These are phyloP conservation scores for Zoysia matrella DNA, from an alignment of 202 grass and related monocot species.

Conservation along the genomic window DNA sequence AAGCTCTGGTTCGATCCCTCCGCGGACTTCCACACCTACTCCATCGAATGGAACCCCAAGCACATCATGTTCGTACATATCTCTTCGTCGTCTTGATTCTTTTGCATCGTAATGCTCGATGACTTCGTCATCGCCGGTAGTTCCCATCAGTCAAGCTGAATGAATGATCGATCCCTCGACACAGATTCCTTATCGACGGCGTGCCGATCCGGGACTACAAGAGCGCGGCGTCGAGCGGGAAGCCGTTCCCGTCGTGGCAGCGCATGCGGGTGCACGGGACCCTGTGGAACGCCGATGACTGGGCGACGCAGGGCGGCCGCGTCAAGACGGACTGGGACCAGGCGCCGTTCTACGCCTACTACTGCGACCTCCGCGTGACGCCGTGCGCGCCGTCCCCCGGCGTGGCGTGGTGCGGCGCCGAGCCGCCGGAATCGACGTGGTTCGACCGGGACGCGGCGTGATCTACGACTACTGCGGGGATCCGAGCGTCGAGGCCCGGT, in stretches of 20 bases:
- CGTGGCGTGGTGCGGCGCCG: constrained; percentile 44
- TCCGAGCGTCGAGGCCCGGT: not conserved
- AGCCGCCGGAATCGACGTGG: constrained; percentile 35
- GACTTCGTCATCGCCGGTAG: too few species aligned
- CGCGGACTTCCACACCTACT: constrained; percentile 10
- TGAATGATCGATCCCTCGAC: too few species aligned
- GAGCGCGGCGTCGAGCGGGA: not conserved
- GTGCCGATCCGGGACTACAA: too few species aligned
- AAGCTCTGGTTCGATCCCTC: constrained; percentile 63
- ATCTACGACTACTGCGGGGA: constrained; percentile 77
- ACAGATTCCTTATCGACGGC: too few species aligned
- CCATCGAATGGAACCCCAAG: constrained; percentile 60
- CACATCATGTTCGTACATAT: constrained; percentile 55
- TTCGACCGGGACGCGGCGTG: constrained; percentile 36
- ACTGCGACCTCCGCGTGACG: constrained; percentile 46
- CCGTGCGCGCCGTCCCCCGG: constrained; percentile 23
- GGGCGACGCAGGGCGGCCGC: constrained; percentile 51
- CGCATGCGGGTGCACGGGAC: constrained; percentile 55
- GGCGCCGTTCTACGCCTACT: constrained; percentile 62
- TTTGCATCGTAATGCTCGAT: too few species aligned
- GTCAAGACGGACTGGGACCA: constrained; percentile 83
- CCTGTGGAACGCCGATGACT: not conserved
- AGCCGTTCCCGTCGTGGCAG: constrained; percentile 58
- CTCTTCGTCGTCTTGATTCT: too few species aligned
- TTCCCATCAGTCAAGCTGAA: too few species aligned